A percentile compares a stretch with the other conserved stretches of the same genome.
phyloP scores from a whole-genome alignment of 140 eudicot genomes.

The Erigeron philadelphicus region DNA sequence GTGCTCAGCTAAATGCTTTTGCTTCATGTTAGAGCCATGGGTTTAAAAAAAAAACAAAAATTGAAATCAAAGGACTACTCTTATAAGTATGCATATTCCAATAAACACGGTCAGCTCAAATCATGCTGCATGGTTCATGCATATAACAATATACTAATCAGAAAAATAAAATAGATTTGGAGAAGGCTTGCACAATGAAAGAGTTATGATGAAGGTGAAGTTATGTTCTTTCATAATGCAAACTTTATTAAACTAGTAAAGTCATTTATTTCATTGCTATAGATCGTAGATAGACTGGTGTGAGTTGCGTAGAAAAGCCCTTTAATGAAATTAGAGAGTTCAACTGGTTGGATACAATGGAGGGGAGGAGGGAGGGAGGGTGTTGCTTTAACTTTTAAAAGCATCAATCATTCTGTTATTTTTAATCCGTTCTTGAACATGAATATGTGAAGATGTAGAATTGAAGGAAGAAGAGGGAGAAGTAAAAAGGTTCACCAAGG shows the following conservation, averaged over 20 bases:
- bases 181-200: not conserved
- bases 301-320: not conserved
- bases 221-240: constrained; percentile 17
- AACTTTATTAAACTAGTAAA: not conserved
- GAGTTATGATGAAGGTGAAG: constrained; percentile 6
- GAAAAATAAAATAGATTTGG: not conserved
- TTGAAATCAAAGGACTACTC: not conserved
- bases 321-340: too few relatives aligned
- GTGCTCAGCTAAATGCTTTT: not conserved
- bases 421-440: not conserved
- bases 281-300: constrained; percentile 6
- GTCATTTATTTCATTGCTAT: not conserved
- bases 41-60: not conserved
- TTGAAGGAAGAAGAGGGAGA: not conserved
- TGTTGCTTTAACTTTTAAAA: not conserved
- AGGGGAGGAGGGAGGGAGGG: constrained; percentile 2
- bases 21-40: constrained; percentile 2
- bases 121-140: not conserved
- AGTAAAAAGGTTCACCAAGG: too few relatives aligned
- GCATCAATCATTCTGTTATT: not conserved
- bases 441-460: not conserved
- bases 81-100: not conserved
- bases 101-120: not conserved
- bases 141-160: not conserved
- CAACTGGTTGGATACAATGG: not conserved